Evolutionary conservation across 257 asterid species (phyloP), one percentile per base, ranked within the genome.

Genomic region (Cinchona pubescens): DNA sequence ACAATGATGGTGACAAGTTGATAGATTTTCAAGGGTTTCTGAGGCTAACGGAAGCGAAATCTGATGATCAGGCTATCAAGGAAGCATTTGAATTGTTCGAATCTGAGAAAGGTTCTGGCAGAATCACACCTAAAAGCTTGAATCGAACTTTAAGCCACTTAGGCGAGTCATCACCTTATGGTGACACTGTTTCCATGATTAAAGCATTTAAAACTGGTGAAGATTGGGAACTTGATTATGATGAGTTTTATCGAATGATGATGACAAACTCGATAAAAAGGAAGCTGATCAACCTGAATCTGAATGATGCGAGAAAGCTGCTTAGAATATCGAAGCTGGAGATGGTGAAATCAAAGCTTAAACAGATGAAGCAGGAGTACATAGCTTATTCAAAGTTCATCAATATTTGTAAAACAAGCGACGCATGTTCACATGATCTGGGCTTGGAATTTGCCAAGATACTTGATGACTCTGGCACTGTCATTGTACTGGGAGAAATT

Each of bases 401-500:
- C 48, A 43, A 9, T 8, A 43, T 43, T 43, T 43, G 48, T 43
- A 10, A 2, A n/a, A n/a, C n/a, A n/a, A n/a, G n/a, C 10, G 48
- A 43, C 9, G 48, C 48, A 43, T 43, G 13, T 43, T 10, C 48
- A 15, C 48, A 15, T 43, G 48, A 43, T 43, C 48, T 8, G 12
- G 48, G 48, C 48, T 43, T 43, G 48, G 48, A 88, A 77, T 78
- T 89, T 25, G 98, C 95, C 0, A 85, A 85, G 73, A 74, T 84
- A 83, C 92, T 93, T 0, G 98, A 93, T 78, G 86, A 87, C 81
- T 93, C 97, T 0, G 98, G 96, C 66, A 83, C 79, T 34, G 97
- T 93, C 27, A 82, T 91, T 73, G 92, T 93, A 38, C 77, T 93
- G 21, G 98, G 98, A 29, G 84, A 89, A 67, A 72, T 69, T 49